phyloP scores from a whole-genome alignment of 1,284 basidiomycete species.

The Sporisorium iseilematis-ciliati region DNA sequence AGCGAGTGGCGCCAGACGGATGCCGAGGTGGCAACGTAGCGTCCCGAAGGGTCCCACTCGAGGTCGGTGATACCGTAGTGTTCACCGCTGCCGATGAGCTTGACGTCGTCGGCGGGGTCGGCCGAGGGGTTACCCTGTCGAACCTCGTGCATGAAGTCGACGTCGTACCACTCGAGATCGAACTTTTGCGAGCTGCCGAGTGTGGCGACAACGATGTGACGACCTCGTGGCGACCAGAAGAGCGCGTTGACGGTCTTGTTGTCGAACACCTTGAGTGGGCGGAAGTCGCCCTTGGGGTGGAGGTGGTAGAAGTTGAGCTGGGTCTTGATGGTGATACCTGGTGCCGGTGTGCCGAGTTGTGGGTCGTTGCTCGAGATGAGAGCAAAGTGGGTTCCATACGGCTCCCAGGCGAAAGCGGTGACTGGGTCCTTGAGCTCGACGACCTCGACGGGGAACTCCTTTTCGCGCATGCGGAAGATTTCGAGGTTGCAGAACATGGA shows the following conservation, averaged over 20 bases:
- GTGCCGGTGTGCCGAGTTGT: slow-evolving; percentile 86
- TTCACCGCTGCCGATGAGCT: slow-evolving; percentile 85
- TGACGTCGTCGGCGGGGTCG: slow-evolving; percentile 80
- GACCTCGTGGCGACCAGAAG: slow-evolving; percentile 95
- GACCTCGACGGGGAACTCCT: slow-evolving; percentile 97
- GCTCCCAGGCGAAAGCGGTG: slow-evolving; percentile 98
- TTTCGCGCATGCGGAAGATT: slow-evolving; percentile 96
- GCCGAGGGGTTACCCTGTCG: slow-evolving; percentile 75
- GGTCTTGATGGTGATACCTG: slow-evolving; percentile 93
- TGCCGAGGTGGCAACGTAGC: slow-evolving; percentile 92
- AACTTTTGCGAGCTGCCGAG: slow-evolving; percentile 95
- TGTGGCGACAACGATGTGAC: slow-evolving; percentile 94
- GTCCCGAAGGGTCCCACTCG: slow-evolving; percentile 97
- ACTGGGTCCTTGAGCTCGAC: slow-evolving; percentile 98
- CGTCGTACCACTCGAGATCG: slow-evolving; percentile 98
- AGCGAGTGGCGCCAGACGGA: slow-evolving; percentile 96
- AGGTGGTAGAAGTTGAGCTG: slow-evolving; percentile 97
- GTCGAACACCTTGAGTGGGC: slow-evolving; percentile 84
- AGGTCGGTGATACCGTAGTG: slow-evolving; percentile 98
- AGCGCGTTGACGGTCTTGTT: slow-evolving; percentile 93
- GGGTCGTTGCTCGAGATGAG: slow-evolving; percentile 95
- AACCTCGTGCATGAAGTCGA: slow-evolving; percentile 85
- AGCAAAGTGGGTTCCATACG: slow-evolving; percentile 93
- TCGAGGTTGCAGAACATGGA: slow-evolving; percentile 98
- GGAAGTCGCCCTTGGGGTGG: slow-evolving; percentile 96